phyloP scores from a whole-genome alignment of 768 basidiomycete species.

The Suillus clintonianus region DNA sequence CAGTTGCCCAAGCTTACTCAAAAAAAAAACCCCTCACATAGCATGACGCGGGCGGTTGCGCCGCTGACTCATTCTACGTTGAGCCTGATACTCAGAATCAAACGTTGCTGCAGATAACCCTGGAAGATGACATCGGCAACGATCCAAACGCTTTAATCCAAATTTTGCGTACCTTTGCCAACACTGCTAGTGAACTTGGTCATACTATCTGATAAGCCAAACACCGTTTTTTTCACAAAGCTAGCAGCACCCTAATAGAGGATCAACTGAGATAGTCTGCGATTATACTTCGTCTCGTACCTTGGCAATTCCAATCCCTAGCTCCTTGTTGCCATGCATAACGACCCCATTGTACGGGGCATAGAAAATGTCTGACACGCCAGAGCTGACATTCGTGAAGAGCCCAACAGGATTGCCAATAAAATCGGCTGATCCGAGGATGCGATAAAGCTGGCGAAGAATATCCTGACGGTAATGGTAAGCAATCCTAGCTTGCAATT shows the following conservation, averaged over 20 bases:
- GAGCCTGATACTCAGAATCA: conserved; percentile 93
- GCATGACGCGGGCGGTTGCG: conserved; percentile 96
- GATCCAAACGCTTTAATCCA: neutral
- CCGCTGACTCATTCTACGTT: conserved; percentile 83
- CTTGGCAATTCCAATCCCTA: conserved; percentile 94
- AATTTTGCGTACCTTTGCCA: conserved; percentile 71
- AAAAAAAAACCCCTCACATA: conserved; percentile 52
- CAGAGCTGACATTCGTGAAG: conserved; percentile 97
- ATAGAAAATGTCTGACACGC: conserved; percentile 97
- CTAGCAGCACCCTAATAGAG: conserved; percentile 86
- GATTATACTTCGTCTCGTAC: conserved; percentile 36
- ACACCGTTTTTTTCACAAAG: conserved; percentile 98
- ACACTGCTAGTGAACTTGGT: conserved; percentile 99
- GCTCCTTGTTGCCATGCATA: conserved; percentile 92
- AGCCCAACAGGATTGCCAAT: conserved; percentile 95
- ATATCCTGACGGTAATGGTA: conserved; percentile 95
- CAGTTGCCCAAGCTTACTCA: neutral
- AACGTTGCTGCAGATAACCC: conserved; percentile 96
- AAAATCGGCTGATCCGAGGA: conserved; percentile 98
- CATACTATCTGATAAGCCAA: conserved; percentile 92
- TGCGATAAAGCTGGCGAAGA: conserved; percentile 90
- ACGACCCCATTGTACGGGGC: conserved; percentile 97
- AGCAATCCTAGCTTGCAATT: conserved; percentile 79
- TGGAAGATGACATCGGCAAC: conserved; percentile 28
- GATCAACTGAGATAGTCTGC: conserved; percentile 14